A percentile compares a stretch with the other conserved stretches of the same genome.
These are phyloP conservation scores for Leptomonas seymouri DNA, from an alignment of 208 protist genomes.

Conservation along the genomic window DNA sequence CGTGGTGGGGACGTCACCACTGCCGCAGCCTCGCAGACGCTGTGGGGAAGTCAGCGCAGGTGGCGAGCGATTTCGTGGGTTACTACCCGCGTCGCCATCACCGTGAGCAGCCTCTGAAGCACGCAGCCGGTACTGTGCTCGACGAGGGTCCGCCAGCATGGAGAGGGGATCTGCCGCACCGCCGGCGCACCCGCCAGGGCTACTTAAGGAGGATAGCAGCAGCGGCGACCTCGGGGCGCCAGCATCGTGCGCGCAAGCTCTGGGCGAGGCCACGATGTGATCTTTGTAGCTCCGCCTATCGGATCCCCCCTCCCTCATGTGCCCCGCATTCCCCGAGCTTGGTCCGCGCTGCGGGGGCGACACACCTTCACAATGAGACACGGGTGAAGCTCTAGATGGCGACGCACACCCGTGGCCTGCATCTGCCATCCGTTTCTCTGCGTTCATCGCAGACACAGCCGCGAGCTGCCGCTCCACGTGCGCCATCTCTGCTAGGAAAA, in stretches of 20 bases:
- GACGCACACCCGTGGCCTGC: too few relatives aligned
- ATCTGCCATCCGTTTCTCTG: background rate
- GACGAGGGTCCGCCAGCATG: slow-evolving; percentile 6
- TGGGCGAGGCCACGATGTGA: slow-evolving; percentile 4
- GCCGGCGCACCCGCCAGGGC: too few relatives aligned
- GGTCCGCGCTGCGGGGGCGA: too few relatives aligned
- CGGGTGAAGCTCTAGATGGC: too few relatives aligned
- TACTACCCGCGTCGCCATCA: background rate
- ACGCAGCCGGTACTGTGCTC: background rate
- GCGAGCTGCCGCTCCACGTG: slow-evolving; percentile 38
- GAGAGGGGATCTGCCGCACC: background rate
- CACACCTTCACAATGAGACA: too few relatives aligned
- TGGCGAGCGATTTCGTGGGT: background rate
- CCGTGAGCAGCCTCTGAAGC: background rate
- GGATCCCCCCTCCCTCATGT: too few relatives aligned
- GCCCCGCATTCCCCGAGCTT: too few relatives aligned
- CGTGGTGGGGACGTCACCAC: too few relatives aligned
- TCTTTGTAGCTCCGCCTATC: background rate
- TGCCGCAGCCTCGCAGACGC: background rate
- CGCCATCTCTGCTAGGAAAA: slow-evolving; percentile 32
- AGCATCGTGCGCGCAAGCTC: too few relatives aligned
- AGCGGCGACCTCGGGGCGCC: too few relatives aligned
- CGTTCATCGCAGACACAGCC: background rate
- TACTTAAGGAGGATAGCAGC: too few relatives aligned
- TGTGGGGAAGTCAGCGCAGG: slow-evolving; percentile 13